phyloP scores from a whole-genome alignment of 495 filamentous ascomycete genomes.

The Xylaria nigripes region DNA sequence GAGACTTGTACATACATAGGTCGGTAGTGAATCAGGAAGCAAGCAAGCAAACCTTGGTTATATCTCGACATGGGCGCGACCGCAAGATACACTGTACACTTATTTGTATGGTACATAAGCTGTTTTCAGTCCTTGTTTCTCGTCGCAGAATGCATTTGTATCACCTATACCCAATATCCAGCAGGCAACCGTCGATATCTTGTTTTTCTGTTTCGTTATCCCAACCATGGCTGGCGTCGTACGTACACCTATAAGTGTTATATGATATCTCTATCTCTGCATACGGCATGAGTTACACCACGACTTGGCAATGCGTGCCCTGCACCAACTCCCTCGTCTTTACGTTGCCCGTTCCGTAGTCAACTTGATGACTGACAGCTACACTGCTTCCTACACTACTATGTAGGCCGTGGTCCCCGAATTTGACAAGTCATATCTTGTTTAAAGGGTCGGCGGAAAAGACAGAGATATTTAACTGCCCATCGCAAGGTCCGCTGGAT shows the following conservation, averaged over 20 bases:
- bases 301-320: slow-evolving; percentile 8
- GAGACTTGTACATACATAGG: no score
- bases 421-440: slow-evolving; percentile 4
- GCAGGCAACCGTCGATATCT: neutral
- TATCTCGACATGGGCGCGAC: neutral
- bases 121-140: neutral
- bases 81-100: neutral
- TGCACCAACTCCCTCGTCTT: slow-evolving; percentile 8
- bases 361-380: slow-evolving; percentile 2
- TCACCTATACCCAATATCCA: neutral
- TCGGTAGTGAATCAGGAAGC: no score
- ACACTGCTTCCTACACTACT: no score
- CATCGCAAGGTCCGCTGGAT: neutral
- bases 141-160: neutral
- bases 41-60: neutral
- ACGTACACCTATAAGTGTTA: neutral
- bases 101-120: neutral
- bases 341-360: slow-evolving; percentile 2
- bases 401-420: slow-evolving; percentile 1
- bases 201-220: neutral
- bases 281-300: neutral
- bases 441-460: neutral
- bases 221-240: neutral
- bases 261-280: neutral
- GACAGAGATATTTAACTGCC: neutral